Evolutionary conservation across 106 monocot genomes (phyloP), one percentile per base, ranked within the genome.

Genomic region (Dendrobium nobile): DNA sequence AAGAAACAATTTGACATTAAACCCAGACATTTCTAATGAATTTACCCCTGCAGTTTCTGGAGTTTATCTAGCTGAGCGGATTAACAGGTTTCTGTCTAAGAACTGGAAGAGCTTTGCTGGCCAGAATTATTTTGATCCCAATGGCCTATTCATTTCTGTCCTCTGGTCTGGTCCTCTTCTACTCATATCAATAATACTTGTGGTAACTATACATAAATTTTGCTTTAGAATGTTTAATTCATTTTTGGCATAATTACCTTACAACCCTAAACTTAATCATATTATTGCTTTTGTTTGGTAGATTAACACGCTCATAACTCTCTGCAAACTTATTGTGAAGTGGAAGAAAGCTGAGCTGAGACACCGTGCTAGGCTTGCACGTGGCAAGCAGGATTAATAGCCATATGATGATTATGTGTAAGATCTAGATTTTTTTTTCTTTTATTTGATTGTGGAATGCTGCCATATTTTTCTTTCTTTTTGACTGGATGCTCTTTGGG

Each of bases 151-250:
- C 75, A 88, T 94, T 44, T 94, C 97, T n/a, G 91, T 82, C 20
- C 87, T 98, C 73, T 94, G 97, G 97, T 98, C 92, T 41, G 94
- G 91, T 20, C 97, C 94, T 45, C 91, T 98, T 65, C 87, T 98
- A 43, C 13, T 91, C 43, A 75, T 92, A 56, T 86, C 92, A 2
- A 86, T 92, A 27, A 7, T 98, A 41, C 92, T 92, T 85, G 84
- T 98, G 90, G 97, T 94, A 22, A 78, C 90, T 84, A 59, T 45
- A 41, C 45, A 28, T 67, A 7, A 4, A 41, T 67, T 44, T 79
- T 41, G 1, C 58, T 16, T 1, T 48, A 48, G 0, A 8, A 77
- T 67, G 20, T 18, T 5, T 28, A 58, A 18, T 18, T 19, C 20
- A 19, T 41, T 45, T 44, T 65, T 41, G 1, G 73, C 59, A 15